phyloP scores from a whole-genome alignment of 768 basidiomycete genomes.

The Daedaleopsis nitida region DNA sequence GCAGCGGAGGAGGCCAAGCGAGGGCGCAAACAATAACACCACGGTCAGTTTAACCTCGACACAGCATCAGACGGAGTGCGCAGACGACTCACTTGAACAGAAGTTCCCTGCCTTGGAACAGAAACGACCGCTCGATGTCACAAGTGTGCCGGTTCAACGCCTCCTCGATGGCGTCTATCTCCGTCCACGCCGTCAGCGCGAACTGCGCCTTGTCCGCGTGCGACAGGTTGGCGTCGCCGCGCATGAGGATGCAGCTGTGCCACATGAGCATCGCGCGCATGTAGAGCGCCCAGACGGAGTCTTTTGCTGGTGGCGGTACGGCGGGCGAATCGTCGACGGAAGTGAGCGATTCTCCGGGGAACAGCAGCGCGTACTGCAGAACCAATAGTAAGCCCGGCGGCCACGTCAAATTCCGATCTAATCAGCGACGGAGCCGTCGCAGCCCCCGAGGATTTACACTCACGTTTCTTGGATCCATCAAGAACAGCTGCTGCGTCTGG shows the following conservation, averaged over 20 bases:
- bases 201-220: conserved; percentile 61
- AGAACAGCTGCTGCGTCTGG: conserved; percentile 34
- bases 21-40: not conserved
- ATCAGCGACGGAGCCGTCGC: not conserved
- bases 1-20: not conserved
- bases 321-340: conserved; percentile 13
- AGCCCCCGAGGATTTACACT: conserved; percentile 25
- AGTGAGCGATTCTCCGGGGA: conserved; percentile 67
- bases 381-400: too few species aligned
- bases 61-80: not conserved
- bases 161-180: conserved; percentile 66
- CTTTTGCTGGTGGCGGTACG: conserved; percentile 43
- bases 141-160: conserved; percentile 68
- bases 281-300: conserved; percentile 76
- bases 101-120: conserved; percentile 72
- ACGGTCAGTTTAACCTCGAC: not conserved
- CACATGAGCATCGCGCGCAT: conserved; percentile 71
- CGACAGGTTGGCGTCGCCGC: conserved; percentile 40
- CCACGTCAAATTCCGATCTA: too few species aligned
- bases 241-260: conserved; percentile 71
- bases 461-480: conserved; percentile 66
- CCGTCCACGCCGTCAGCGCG: conserved; percentile 68
- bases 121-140: conserved; percentile 62
- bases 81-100: conserved; percentile 68
- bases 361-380: conserved; percentile 66